Percentiles rank a stretch among this genome's conserved stretches.
phyloP scores from a whole-genome alignment of 176 grass and related monocot species.

The Dactylis glomerata region DNA sequence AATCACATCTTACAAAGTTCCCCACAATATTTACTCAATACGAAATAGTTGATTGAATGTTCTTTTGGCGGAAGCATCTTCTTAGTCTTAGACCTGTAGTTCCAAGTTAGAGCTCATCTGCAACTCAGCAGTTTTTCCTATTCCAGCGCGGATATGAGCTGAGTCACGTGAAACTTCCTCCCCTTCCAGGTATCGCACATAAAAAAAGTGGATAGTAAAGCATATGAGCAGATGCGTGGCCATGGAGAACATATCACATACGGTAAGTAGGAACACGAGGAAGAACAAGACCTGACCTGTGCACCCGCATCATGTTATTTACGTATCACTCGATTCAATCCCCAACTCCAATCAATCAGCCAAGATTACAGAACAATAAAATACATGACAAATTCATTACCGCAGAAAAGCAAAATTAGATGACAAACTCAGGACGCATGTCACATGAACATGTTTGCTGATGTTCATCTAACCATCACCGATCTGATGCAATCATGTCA shows the following conservation, averaged over 20 bases:
- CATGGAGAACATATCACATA: neutral
- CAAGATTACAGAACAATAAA: neutral
- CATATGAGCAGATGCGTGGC: neutral
- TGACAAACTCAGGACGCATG: neutral
- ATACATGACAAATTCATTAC: neutral
- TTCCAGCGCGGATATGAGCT: too few species aligned
- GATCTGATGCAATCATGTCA: neutral
- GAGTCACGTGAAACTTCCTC: too few species aligned
- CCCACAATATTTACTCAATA: too few species aligned
- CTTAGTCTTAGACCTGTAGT: too few species aligned
- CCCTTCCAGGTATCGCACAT: too few species aligned
- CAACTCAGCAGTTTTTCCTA: too few species aligned
- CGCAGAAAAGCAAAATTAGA: neutral
- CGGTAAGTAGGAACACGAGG: neutral
- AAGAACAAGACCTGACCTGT: neutral
- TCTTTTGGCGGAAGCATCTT: too few species aligned
- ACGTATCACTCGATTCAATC: neutral
- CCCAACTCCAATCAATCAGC: neutral
- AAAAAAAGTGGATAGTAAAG: neutral
- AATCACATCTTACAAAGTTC: too few species aligned
- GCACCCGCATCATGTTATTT: neutral
- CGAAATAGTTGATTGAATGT: too few species aligned
- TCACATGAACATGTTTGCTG: conserved; percentile 28
- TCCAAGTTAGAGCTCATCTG: too few species aligned
- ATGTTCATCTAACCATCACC: conserved; percentile 47